Evolutionary conservation across 1,284 basidiomycete genomes (phyloP).

Genomic region (Tilletiaria anomala): DNA sequence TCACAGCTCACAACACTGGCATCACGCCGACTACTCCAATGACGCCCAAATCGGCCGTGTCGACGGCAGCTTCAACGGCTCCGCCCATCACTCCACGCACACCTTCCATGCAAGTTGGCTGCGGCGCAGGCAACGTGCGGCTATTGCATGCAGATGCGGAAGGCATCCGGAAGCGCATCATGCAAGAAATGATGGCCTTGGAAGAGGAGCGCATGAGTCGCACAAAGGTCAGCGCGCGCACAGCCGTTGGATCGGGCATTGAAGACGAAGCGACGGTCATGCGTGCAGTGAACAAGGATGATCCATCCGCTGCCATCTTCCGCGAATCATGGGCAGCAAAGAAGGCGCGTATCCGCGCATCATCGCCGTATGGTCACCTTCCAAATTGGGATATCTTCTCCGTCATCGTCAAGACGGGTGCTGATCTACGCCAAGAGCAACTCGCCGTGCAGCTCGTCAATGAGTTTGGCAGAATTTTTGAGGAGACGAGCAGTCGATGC

Average conservation of each 20-base stretch:
- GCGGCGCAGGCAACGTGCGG: constrained; percentile 8
- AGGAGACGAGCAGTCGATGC: constrained; percentile 45
- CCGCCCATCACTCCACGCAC: no score
- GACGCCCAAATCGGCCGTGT: constrained; percentile 4
- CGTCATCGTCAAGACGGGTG: constrained; percentile 96
- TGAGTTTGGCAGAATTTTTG: constrained; percentile 87
- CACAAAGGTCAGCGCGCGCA: constrained; percentile 56
- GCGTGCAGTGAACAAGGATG: constrained; percentile 84
- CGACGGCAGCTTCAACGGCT: no score
- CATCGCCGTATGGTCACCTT: constrained; percentile 88
- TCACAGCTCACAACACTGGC: no score
- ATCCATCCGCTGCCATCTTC: constrained; percentile 77
- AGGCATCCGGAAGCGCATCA: constrained; percentile 84
- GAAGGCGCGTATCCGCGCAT: constrained; percentile 81
- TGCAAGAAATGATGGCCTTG: constrained; percentile 93
- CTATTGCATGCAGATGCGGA: constrained; percentile 42
- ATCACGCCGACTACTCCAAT: no score
- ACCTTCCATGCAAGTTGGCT: no score
- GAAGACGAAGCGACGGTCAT: constrained; percentile 57
- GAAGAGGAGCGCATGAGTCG: constrained; percentile 92
- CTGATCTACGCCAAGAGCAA: constrained; percentile 92
- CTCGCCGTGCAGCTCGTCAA: constrained; percentile 86
- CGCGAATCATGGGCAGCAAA: constrained; percentile 89
- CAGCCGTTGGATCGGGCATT: constrained; percentile 1
- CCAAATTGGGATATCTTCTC: constrained; percentile 69